Base-by-base conservation (phyloP, 345 rosid genomes). In the Abelmoschus esculentus region DNA sequence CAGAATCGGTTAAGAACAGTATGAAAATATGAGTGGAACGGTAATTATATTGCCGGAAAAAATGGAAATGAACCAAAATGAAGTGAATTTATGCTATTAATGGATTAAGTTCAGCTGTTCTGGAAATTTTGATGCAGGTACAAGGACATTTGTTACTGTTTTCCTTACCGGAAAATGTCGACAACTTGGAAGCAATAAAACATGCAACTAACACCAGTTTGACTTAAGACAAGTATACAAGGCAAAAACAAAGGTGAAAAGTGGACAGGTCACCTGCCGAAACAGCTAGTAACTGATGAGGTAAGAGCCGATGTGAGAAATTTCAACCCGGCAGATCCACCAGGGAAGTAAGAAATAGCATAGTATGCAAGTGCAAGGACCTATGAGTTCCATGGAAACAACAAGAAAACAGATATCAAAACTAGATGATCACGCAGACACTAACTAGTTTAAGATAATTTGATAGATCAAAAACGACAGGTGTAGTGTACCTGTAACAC, bases 331-430 rank as follows among this genome's bases (percentile, higher is more conserved):
- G 87, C 67, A 44, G 92, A 84, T 69, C 92, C 90, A 50, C 93
- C 90, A 11, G 90, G 93, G 55, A 89, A 89, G 80, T 89, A 89
- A 38, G 93, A 89, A n/a, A 89, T 79, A n/a, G 75, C 86, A 17
- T 89, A 89, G 79, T 89, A 89, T 62, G 78, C 81, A 26, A 89
- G 88, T 0, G 93, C 80, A 56, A 86, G 81, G 50, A 89, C 86
- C 87, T 90, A 70, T 56, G 26, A 74, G 46, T 71, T 67, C 52
- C 49, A 70, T 3, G 52, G 8, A 70, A 69, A 54, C 34, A 13
- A 5, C 65, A 26, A 55, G n/a, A 54, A 49, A n/a, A 36, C 1
- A 13, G 46, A 54, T 17, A 54, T 54, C 60, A 36, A 69, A 52
- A 68, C 46, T 18, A 28, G 17, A 19, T 10, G 32, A 15, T 69